phyloP scores from a whole-genome alignment of 2,329 filamentous ascomycete species.

The Peltaster fructicola region DNA sequence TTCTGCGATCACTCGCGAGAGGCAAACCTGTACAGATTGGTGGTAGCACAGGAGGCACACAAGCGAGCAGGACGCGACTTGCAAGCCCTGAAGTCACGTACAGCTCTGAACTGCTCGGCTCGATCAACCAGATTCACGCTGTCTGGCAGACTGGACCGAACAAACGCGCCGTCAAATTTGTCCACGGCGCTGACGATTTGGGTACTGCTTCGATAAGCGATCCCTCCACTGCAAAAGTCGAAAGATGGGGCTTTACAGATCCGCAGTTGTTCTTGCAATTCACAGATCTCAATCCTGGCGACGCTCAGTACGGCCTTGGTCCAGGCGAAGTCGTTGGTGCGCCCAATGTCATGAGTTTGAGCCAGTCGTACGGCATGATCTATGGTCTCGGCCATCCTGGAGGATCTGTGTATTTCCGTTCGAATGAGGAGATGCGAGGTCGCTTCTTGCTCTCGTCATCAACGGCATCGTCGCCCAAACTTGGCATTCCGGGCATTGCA shows the following conservation, averaged over 20 bases:
- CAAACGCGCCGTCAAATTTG: conserved; percentile 59
- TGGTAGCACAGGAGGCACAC: too few relatives aligned
- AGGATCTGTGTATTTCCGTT: conserved; percentile 63
- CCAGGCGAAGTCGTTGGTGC: conserved; percentile 56
- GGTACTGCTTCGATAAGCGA: conserved; percentile 70
- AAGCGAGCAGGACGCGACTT: too few relatives aligned
- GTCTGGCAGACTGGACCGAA: conserved; percentile 48
- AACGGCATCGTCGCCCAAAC: conserved; percentile 41
- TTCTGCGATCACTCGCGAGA: conserved; percentile 62
- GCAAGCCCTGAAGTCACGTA: conserved; percentile 43
- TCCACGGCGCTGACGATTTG: conserved; percentile 67
- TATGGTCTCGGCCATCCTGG: conserved; percentile 76
- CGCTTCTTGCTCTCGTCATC: conserved; percentile 51
- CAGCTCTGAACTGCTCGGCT: conserved; percentile 63
- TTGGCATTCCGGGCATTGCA: conserved; percentile 62
- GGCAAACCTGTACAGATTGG: conserved; percentile 56
- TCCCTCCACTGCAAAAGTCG: conserved; percentile 55
- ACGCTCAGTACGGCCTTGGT: conserved; percentile 60
- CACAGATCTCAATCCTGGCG: conserved; percentile 54
- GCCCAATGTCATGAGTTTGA: conserved; percentile 82
- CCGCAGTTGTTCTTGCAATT: conserved; percentile 60
- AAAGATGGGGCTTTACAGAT: conserved; percentile 67
- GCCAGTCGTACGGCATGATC: conserved; percentile 65
- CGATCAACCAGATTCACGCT: conserved; percentile 64
- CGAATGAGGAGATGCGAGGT: conserved; percentile 55